A percentile compares a stretch with the other conserved stretches of the same genome.
Evolutionary conservation across 805 yeast genomes (phyloP).

Genomic region (Candida gorgasii): DNA sequence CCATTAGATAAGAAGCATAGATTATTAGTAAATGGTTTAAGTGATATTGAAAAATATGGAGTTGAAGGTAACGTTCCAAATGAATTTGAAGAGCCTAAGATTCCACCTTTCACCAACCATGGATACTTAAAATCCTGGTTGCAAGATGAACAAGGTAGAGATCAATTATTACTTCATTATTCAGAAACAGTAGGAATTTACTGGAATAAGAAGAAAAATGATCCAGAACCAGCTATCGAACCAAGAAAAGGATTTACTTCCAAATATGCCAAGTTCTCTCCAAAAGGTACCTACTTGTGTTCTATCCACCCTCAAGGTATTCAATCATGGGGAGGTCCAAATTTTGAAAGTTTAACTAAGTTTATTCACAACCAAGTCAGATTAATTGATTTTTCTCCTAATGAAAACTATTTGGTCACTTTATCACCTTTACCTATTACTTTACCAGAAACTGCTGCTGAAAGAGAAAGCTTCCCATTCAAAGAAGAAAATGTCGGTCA

Average conservation of each 20-base stretch:
- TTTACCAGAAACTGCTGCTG: conserved; percentile 61
- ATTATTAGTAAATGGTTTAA: conserved; percentile 75
- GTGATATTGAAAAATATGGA: conserved; percentile 80
- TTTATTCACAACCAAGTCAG: conserved; percentile 88
- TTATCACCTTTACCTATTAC: conserved; percentile 83
- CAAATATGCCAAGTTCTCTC: conserved; percentile 85
- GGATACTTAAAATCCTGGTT: conserved; percentile 91
- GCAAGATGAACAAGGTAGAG: conserved; percentile 84
- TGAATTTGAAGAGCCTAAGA: conserved; percentile 67
- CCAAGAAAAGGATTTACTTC: conserved; percentile 86
- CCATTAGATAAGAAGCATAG: conserved; percentile 93
- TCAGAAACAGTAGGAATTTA: conserved; percentile 79
- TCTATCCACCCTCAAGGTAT: conserved; percentile 94
- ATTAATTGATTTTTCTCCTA: conserved; percentile 88
- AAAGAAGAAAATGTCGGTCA: conserved; percentile 89
- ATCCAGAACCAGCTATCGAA: conserved; percentile 75
- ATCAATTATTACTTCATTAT: conserved; percentile 80
- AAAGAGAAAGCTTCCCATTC: conserved; percentile 74
- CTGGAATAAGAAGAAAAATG: conserved; percentile 78
- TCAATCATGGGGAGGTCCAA: conserved; percentile 92
- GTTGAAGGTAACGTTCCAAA: conserved; percentile 59
- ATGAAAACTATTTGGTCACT: conserved; percentile 86
- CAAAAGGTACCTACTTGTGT: conserved; percentile 85
- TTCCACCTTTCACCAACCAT: conserved; percentile 71
- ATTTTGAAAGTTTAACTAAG: conserved; percentile 70